Percentiles rank a stretch among this genome's conserved stretches.
Conservation (phyloP, 768 basidiomycete genomes). For the Brasilioporus rufonigricans region DNA sequence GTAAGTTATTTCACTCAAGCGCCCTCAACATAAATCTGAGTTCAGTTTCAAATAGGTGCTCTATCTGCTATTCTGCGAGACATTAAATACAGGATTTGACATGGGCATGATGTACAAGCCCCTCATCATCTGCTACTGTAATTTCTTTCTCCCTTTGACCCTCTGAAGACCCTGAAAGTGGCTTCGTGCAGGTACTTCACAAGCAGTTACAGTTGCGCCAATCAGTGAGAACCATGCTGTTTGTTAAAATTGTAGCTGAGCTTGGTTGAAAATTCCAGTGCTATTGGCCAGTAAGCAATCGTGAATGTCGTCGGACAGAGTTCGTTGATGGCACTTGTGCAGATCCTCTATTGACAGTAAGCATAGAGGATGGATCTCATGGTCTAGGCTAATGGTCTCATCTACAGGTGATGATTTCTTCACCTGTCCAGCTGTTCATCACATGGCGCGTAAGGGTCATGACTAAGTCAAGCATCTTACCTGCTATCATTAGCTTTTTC, state of each 20-base stretch:
- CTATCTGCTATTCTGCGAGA: no score
- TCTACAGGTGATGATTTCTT: no score
- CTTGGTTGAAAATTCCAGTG: conserved; percentile 8
- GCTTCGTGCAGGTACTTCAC: conserved; percentile 27
- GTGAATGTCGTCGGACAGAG: not conserved
- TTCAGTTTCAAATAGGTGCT: conserved; percentile 34
- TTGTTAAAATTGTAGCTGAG: conserved; percentile 19
- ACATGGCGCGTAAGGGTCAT: conserved; percentile 39
- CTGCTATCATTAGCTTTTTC: no score
- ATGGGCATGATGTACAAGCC: conserved; percentile 43
- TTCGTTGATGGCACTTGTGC: not conserved
- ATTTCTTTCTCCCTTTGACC: not conserved
- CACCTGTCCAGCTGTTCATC: no score
- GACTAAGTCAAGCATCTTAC: conserved; percentile 31
- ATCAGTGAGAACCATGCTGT: conserved; percentile 1
- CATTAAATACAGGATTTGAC: conserved; percentile 45
- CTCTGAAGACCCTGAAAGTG: conserved; percentile 7
- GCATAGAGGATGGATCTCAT: not conserved
- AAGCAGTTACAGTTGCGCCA: not conserved
- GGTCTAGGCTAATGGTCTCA: not conserved
- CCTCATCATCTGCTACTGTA: no score
- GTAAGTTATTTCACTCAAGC: conserved; percentile 28
- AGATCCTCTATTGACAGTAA: conserved; percentile 49
- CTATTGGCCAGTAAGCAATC: conserved; percentile 11
- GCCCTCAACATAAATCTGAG: not conserved